Base-by-base conservation (phyloP, 129 eudicot genomes). In the Flaveria trinervia region DNA sequence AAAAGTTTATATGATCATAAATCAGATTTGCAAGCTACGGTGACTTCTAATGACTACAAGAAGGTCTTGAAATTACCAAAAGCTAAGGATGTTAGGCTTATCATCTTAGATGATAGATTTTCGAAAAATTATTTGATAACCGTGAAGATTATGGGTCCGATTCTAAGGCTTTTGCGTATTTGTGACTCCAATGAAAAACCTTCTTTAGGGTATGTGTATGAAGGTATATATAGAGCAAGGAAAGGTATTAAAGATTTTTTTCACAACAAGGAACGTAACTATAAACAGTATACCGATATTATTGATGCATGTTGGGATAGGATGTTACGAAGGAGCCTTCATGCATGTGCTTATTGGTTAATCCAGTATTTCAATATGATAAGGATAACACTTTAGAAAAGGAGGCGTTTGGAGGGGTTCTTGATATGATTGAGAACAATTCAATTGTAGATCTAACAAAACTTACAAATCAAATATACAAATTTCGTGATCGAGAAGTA, bases 21-120 rank as follows among this genome's bases (percentile, higher is more conserved):
- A 43, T 46, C 26, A 0, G 36, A 68, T 68, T 68, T 68, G 36
- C 55, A 68, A 68, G 72, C 36, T 17, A 68, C 44, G 72, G 55
- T 68, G 9, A 68, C 4, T 4, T 68, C 72, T 12, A 48, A 48
- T 48, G 52, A 48, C 5, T 48, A 2, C 16, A 39, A n/a, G 17
- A 66, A 68, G 72, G 48, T 43, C 33, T 43, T 68, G 36, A 45
- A 43, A 45, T 23, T 68, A n/a, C 14, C 25, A 68, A 68, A 44
- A 36, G 71, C 15, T 11, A 18, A 15, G 1, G 55, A 68, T 43
- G 72, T 68, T 22, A 22, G 44, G 10, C 30, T 15, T 16, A 68
- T 44, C 41, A 46, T 68, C 54, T 2, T 68, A 30, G 25, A 68
- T 41, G 72, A 68, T 9, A 22, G 4, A 17, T 68, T 68, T 43